A percentile compares a stretch with the other conserved stretches of the same genome.
phyloP scores from a whole-genome alignment of 2,329 filamentous ascomycete species.

The Calonectria crousiana region DNA sequence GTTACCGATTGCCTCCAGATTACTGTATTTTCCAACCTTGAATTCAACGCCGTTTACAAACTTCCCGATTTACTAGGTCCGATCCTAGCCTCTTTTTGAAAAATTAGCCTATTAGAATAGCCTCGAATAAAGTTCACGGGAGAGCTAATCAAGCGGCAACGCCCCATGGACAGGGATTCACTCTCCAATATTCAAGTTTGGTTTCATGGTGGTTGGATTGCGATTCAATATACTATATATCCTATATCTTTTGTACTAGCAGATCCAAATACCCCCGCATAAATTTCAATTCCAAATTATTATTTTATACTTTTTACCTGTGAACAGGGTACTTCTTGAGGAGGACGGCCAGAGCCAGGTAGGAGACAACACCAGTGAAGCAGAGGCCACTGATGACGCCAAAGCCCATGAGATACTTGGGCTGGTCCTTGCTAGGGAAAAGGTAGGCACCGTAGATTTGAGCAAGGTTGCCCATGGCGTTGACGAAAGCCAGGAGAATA shows the following conservation, averaged over 20 bases:
- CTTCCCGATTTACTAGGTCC: neutral
- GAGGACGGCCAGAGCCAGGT: constrained; percentile 23
- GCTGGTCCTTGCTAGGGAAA: constrained; percentile 61
- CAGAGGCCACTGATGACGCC: constrained; percentile 40
- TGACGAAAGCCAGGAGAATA: constrained; percentile 63
- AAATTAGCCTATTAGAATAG: neutral
- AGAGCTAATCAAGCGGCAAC: neutral
- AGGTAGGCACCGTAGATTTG: constrained; percentile 68
- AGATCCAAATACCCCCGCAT: neutral
- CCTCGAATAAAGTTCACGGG: neutral
- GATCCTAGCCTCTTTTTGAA: neutral
- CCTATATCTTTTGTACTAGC: neutral
- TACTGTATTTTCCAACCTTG: neutral
- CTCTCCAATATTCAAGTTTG: neutral
- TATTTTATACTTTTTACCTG: constrained; percentile 3
- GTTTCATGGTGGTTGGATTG: neutral
- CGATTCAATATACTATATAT: neutral
- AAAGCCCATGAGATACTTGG: constrained; percentile 63
- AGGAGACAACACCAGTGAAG: constrained; percentile 26
- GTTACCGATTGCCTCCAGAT: neutral
- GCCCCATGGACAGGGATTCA: constrained; percentile 1
- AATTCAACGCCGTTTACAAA: neutral
- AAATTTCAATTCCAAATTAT: constrained; percentile 3
- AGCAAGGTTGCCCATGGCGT: constrained; percentile 66
- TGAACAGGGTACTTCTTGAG: constrained; percentile 22